Conservation (phyloP, 2,329 filamentous ascomycete genomes). For the Cadophora malorum region DNA sequence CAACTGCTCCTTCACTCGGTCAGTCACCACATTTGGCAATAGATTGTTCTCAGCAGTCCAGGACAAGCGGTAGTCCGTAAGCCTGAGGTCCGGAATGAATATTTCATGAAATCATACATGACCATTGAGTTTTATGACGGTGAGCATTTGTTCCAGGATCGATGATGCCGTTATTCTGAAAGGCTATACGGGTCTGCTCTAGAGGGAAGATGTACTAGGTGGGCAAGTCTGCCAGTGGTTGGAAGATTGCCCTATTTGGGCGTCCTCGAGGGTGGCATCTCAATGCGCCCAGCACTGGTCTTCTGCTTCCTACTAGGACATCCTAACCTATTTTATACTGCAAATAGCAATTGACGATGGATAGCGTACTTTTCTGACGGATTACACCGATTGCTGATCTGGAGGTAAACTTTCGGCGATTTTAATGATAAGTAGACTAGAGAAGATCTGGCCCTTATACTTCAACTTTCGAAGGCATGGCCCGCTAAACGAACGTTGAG, state of each 20-base stretch:
- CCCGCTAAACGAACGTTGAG: neutral
- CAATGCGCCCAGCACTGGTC: neutral
- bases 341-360: neutral
- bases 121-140: neutral
- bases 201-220: neutral
- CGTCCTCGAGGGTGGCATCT: neutral
- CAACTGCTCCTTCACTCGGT: neutral
- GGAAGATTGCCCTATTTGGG: slow-evolving; percentile 13
- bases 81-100: neutral
- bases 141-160: neutral
- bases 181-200: neutral
- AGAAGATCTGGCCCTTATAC: neutral
- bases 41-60: neutral
- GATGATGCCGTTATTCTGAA: neutral
- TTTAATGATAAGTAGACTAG: neutral
- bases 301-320: neutral
- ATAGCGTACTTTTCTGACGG: neutral
- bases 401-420: neutral
- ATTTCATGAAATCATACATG: neutral
- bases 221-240: slow-evolving; percentile 4
- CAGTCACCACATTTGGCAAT: slow-evolving; percentile 19
- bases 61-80: slow-evolving; percentile 9
- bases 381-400: neutral
- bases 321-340: neutral
- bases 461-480: neutral